Base-by-base conservation (phyloP, 805 yeast genomes). In the Yamadazyma takamatsuzukensis region DNA sequence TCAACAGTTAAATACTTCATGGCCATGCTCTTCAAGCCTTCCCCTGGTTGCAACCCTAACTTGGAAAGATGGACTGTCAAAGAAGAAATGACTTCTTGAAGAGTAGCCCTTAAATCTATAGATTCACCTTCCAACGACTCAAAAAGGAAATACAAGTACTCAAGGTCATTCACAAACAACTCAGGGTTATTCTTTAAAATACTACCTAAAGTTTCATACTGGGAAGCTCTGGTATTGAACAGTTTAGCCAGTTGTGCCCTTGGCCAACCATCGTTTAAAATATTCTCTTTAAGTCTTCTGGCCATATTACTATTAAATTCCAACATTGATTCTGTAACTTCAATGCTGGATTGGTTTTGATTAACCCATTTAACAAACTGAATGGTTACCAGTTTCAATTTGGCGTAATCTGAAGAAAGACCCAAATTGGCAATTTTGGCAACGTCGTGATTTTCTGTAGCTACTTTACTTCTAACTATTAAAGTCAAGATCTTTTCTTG, bases 171-270 rank as follows among this genome's bases (percentile, higher is more conserved):
- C 2, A 59, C 37, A 19, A 78, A 54, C 13, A 64, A 51, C 1
- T 51, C 44, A 1, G 74, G 64, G 24, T 71, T 63, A 21, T 70
- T 65, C 35, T 70, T 65, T 31, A 83, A 50, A 6, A 89, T 64
- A 14, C 76, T 70, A 2, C 95, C 93, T 15, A 89, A 54, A 0
- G 94, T 80, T 51, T 85, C 95, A 49, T 86, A 89, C 44, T 83
- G 86, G 23, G 69, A 56, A 46, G 72, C 70, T 44, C 93, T 68
- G n/a, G n/a, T n/a, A n/a, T n/a, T n/a, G n/a, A n/a, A n/a, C n/a
- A n/a, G n/a, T n/a, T n/a, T n/a, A n/a, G n/a, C n/a, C n/a, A n/a
- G n/a, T 43, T 75, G 80, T 4, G 56, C 44, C 37, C 53, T 61
- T 5, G 83, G 83, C 83, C 83, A 78, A 3, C 83, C 83, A 34